Conservation (phyloP, 1,284 basidiomycete genomes). For the Hypsizygus ulmarius region DNA sequence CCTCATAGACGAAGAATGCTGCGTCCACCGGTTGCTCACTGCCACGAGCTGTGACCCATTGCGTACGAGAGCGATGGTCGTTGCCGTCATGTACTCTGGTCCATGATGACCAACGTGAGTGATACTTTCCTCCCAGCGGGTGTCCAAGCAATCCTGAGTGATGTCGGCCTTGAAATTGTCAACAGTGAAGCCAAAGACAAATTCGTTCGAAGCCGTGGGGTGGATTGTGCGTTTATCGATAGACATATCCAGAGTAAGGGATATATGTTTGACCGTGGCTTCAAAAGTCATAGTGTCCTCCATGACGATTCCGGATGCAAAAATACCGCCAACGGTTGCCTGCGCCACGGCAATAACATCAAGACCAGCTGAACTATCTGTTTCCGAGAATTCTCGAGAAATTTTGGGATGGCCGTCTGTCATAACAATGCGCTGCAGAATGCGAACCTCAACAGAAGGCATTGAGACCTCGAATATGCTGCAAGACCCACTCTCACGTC, state of each 20-base stretch:
- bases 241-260: conserved; percentile 26
- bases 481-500: conserved; percentile 15
- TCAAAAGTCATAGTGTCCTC: conserved; percentile 14
- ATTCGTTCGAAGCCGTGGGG: conserved; percentile 20
- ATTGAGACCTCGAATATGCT: conserved; percentile 34
- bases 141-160: conserved; percentile 21
- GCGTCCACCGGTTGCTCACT: conserved; percentile 26
- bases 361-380: conserved; percentile 24
- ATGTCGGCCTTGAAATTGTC: conserved; percentile 24
- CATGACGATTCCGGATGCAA: conserved; percentile 19
- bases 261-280: conserved; percentile 19
- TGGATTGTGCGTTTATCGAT: conserved; percentile 29
- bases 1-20: conserved; percentile 27
- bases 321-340: conserved; percentile 21
- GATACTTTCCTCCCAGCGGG: conserved; percentile 28
- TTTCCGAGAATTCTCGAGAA: conserved; percentile 17
- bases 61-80: conserved; percentile 31
- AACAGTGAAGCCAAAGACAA: conserved; percentile 26
- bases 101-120: conserved; percentile 42
- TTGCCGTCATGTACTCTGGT: conserved; percentile 43
- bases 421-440: conserved; percentile 38
- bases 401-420: conserved; percentile 25
- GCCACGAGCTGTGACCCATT: conserved; percentile 26
- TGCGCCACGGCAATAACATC: conserved; percentile 31
- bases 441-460: conserved; percentile 30